These are phyloP conservation scores for Fusarium avenaceum DNA, from an alignment of 2,329 filamentous ascomycete genomes.

Conservation along the genomic window DNA sequence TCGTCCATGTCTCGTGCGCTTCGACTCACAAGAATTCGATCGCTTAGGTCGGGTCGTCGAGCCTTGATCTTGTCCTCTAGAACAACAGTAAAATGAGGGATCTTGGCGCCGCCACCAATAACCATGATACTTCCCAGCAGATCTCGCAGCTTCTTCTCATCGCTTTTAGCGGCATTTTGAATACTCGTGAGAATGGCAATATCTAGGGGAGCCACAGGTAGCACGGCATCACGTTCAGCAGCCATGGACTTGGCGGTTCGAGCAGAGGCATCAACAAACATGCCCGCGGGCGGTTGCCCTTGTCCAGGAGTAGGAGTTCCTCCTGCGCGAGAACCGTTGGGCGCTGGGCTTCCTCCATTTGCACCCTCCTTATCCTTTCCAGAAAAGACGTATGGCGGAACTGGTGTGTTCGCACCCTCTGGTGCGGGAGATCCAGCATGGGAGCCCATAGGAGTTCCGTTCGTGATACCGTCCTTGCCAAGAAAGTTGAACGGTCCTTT, in stretches of 20 bases:
- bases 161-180: slow-evolving; percentile 84
- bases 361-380: slow-evolving; percentile 57
- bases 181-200: slow-evolving; percentile 91
- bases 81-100: slow-evolving; percentile 82
- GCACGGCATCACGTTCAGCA: slow-evolving; percentile 80
- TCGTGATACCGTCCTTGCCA: slow-evolving; percentile 74
- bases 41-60: slow-evolving; percentile 71
- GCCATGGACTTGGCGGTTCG: slow-evolving; percentile 68
- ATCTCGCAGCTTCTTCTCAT: slow-evolving; percentile 94
- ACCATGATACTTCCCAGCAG: slow-evolving; percentile 92
- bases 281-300: slow-evolving; percentile 58
- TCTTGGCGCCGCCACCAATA: slow-evolving; percentile 86
- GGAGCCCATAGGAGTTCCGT: slow-evolving; percentile 85
- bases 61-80: slow-evolving; percentile 85
- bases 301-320: slow-evolving; percentile 59
- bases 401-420: slow-evolving; percentile 78
- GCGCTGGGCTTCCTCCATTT: slow-evolving; percentile 67
- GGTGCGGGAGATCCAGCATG: slow-evolving; percentile 89
- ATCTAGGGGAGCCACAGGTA: slow-evolving; percentile 88
- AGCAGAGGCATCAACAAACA: slow-evolving; percentile 65
- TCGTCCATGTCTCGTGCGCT: slow-evolving; percentile 95
- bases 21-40: slow-evolving; percentile 72
- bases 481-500: slow-evolving; percentile 78
- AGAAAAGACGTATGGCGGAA: slow-evolving; percentile 69
- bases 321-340: slow-evolving; percentile 65